phyloP scores from a whole-genome alignment of 75 land plant species.

The Cryptomeria japonica region DNA sequence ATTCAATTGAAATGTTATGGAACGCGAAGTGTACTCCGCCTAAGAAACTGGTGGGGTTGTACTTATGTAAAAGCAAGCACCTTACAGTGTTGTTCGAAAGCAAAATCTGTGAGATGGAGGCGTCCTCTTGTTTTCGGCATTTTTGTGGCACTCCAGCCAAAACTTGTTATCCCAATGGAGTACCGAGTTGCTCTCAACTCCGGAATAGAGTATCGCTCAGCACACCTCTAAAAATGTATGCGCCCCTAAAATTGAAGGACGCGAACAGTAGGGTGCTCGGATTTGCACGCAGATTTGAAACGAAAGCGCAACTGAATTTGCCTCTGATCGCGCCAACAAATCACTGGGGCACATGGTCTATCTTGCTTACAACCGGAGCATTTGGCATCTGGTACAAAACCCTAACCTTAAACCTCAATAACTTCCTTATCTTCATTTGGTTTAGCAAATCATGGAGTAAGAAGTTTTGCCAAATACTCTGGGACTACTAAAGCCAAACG shows the following conservation, averaged over 20 bases:
- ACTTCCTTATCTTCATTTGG: not conserved
- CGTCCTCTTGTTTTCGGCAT: not conserved
- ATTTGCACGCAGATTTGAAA: not conserved
- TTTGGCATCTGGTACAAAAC: slow-evolving; percentile 77
- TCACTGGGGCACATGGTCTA: slow-evolving; percentile 88
- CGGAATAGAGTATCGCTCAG: not conserved
- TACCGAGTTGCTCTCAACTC: not conserved
- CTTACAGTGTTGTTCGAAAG: too few species aligned
- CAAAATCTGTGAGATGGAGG: not conserved
- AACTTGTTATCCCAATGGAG: not conserved
- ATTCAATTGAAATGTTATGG: too few species aligned
- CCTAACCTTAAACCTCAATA: not conserved
- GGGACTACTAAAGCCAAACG: too few species aligned
- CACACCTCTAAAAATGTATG: not conserved
- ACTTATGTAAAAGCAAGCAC: too few species aligned
- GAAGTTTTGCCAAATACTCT: too few species aligned
- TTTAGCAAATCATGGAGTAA: not conserved
- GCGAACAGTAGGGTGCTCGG: not conserved
- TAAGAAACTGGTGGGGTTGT: too few species aligned
- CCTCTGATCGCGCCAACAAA: slow-evolving; percentile 27
- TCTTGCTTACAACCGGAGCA: slow-evolving; percentile 67
- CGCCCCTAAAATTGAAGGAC: not conserved
- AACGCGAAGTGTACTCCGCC: too few species aligned
- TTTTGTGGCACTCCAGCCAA: not conserved
- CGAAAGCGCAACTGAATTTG: slow-evolving; percentile 12